phyloP scores from a whole-genome alignment of 2,329 filamentous ascomycete genomes.

The Xylaria sp. region DNA sequence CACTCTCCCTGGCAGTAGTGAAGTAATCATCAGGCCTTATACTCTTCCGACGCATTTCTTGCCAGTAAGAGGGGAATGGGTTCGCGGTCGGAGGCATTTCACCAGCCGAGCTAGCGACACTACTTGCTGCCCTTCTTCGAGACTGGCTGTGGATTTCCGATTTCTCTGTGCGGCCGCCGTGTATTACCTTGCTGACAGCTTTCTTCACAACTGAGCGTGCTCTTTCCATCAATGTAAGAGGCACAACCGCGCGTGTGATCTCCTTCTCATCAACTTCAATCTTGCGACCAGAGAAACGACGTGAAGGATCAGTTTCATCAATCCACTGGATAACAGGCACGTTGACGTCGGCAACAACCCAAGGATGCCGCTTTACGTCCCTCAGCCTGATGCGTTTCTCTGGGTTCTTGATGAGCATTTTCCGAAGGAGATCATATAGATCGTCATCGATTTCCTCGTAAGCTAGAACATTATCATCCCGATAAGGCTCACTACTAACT shows the following conservation, averaged over 20 bases:
- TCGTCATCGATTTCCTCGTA: constrained; percentile 89
- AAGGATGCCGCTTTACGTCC: constrained; percentile 93
- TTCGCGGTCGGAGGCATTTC: constrained; percentile 62
- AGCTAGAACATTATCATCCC: constrained; percentile 79
- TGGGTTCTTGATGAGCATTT: constrained; percentile 89
- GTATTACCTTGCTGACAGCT: constrained; percentile 71
- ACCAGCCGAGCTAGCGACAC: constrained; percentile 71
- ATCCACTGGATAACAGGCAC: constrained; percentile 81
- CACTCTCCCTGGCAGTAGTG: constrained; percentile 59
- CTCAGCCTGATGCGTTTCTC: constrained; percentile 86
- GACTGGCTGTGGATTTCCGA: constrained; percentile 65
- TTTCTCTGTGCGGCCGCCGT: constrained; percentile 68
- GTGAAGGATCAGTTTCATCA: constrained; percentile 90
- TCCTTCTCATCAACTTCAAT: constrained; percentile 94
- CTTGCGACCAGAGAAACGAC: constrained; percentile 80
- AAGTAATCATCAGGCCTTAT: constrained; percentile 68
- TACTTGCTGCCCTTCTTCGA: constrained; percentile 69
- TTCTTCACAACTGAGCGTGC: constrained; percentile 82
- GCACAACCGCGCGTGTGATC: constrained; percentile 89
- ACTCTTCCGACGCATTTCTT: constrained; percentile 65
- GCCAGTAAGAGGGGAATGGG: constrained; percentile 64
- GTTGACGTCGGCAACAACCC: constrained; percentile 83
- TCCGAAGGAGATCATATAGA: constrained; percentile 79
- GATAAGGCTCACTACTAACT: constrained; percentile 73
- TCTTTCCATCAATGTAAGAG: constrained; percentile 86